Base-by-base conservation (phyloP, 139 green algal genomes). In the Protoeuglena noctilucae region DNA sequence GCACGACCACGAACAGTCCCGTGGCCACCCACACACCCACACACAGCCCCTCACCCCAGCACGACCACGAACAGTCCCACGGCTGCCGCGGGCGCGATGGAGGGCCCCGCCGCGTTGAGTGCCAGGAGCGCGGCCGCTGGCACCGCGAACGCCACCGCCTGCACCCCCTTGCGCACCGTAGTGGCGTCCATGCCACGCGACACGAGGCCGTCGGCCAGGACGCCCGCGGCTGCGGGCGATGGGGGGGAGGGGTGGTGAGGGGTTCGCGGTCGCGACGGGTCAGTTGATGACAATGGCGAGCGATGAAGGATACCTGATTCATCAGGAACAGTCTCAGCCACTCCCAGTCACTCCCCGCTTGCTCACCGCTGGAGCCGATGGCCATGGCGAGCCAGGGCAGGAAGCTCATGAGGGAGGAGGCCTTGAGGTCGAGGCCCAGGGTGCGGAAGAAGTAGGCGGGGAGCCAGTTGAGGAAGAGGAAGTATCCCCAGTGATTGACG, bases 391-490 rank as follows among this genome's bases (percentile, higher is more conserved):
- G 58, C 80, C 83, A 94, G 30, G 86, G 84, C 59, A 93, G 45
- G 53, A 94, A 79, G n/a, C 80, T 78, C 28, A 89, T 66, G 48
- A 86, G 67, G 48, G 57, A 67, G 4, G 71, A 82, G 19, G 78
- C 52, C 23, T 59, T 54, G 21, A 95, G 60, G 71, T 89, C 66
- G 53, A 93, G 67, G 9, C 79, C 79, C 17, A 80, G 59, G 1
- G 69, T 69, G 63, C 7, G 53, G 9, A 9, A 72, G 57, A 95
- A 95, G 65, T 89, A 95, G 9, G 82, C 79, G 4, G 86, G 86
- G 76, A 95, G 87, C 86, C 86, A 95, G 70, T 84, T 88, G 25
- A 95, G 79, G 71, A 89, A 93, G 43, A 94, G 88, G 67, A 94
- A 94, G 67, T 93, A 94, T 5, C 82, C 82, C 66, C 74, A 88